Base-by-base conservation (phyloP, 2,329 filamentous ascomycete genomes). In the Penicillium rolfsii region DNA sequence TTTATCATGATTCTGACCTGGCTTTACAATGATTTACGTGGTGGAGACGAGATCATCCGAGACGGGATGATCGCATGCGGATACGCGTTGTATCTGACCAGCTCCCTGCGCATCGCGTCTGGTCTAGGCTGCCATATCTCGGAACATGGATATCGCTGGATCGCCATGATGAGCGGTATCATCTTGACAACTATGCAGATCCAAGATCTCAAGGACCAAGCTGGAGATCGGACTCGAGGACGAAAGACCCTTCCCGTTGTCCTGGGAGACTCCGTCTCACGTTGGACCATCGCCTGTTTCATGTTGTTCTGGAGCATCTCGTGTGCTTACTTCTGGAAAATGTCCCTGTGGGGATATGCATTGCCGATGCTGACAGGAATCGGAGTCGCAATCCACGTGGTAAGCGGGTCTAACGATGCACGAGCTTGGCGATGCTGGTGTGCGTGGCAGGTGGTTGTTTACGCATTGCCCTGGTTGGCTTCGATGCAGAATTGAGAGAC, bases 11-110 rank as follows among this genome's bases (percentile, higher is more conserved):
- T 73, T 12, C 48, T 76, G 55, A 76, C 72, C 0, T 79, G 74
- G 71, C 64, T 77, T 54, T 82, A 82, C 66, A 81, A 81, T 59
- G 79, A 81, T 55, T 64, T 76, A 1, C 56, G 62, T 5, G 74
- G 73, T 3, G 70, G 66, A 2, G 73, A 73, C 19, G 64, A 70
- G 30, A 38, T 68, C 8, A 48, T 61, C 3, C 69, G 73, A 3
- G 68, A 76, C 35, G 22, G 65, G 1, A 62, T 75, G 11, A 74
- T 72, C 35, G 70, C 67, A 1, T 28, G 58, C 1, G 72, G 65
- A 2, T 72, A 69, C 57, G 60, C 54, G 2, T 62, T 68, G 3
- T 72, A 64, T 41, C 58, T 62, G 22, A 58, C 57, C 0, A 59
- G 70, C 45, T 54, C 70, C 8, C 33, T 72, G 52, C 33, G 54